Base-by-base conservation (phyloP, 257 asterid species). In the Gardenia jasminoides region DNA sequence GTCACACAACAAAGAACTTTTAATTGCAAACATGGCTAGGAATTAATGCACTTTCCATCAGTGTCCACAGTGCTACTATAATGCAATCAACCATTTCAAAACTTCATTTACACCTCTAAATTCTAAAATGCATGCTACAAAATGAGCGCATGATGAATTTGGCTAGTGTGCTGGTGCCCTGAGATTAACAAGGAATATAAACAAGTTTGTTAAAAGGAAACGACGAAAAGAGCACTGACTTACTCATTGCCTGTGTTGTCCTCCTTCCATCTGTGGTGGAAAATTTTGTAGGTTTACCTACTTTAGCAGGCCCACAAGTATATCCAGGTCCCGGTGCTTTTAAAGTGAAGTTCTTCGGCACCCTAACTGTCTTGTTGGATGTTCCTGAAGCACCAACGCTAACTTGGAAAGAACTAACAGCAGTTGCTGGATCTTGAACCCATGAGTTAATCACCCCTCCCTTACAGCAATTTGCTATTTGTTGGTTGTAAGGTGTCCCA, bases 241-340 rank as follows among this genome's bases (percentile, higher is more conserved):
- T 85, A 92, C 97, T 92, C 96, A 93, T 89, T 52, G 97, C 98
- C 82, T 93, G 98, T 0, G 98, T 92, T 28, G 79, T 82, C 80
- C 98, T 87, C 81, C 98, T 84, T 72, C 96, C 92, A 79, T 90
- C 98, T 52, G 44, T 78, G 7, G 92, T 66, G 39, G 87, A 66
- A 79, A 89, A 92, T 87, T 83, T 88, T 62, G 97, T 92, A 48
- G 97, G 89, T 67, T 85, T 91, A 48, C 71, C 98, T 22, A 89
- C 71, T 83, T 89, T 92, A 44, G 95, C 95, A 0, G 95, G 97
- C 26, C 96, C 95, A 77, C 97, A 93, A 81, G 96, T 92, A 83
- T 93, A 92, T 22, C 98, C 97, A 0, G 96, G 98, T 7, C 96
- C 98, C 0, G 97, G 96, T 43, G 92, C 94, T 78, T 80, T 86